Percentiles rank a stretch among this genome's conserved stretches.
Evolutionary conservation across 352 stramenopile genomes (phyloP).

Genomic region (Pythium myriotylum): DNA sequence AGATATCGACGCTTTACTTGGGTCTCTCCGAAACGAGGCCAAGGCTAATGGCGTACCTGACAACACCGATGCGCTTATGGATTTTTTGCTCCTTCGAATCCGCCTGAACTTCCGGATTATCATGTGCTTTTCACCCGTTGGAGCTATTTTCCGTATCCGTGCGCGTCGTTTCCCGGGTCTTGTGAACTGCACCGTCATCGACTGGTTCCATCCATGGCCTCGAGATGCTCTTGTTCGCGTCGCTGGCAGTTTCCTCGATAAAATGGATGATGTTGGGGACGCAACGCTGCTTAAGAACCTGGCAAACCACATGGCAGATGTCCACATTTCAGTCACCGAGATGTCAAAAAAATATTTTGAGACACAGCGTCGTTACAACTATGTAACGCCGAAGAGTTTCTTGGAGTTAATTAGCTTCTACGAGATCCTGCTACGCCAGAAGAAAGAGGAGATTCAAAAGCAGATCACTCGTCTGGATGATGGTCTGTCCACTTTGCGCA

Average conservation of each 20-base stretch:
- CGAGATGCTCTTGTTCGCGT: constrained; percentile 96
- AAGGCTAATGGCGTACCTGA: constrained; percentile 95
- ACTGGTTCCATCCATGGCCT: constrained; percentile 98
- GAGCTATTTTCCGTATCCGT: constrained; percentile 95
- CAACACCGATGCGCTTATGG: constrained; percentile 92
- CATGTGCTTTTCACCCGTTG: constrained; percentile 97
- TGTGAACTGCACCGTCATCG: constrained; percentile 97
- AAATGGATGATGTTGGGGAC: constrained; percentile 92
- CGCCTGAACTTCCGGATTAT: constrained; percentile 96
- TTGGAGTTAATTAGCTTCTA: constrained; percentile 98
- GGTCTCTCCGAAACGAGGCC: constrained; percentile 91
- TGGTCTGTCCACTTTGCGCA: constrained; percentile 94
- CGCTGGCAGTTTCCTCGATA: constrained; percentile 94
- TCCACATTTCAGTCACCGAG: constrained; percentile 96
- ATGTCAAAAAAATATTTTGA: constrained; percentile 96
- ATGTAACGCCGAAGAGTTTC: constrained; percentile 98
- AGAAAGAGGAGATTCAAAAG: constrained; percentile 94
- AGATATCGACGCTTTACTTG: constrained; percentile 94
- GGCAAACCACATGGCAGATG: constrained; percentile 97
- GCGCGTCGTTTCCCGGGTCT: constrained; percentile 96
- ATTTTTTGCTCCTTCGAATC: constrained; percentile 96
- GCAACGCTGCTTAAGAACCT: constrained; percentile 87
- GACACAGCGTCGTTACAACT: constrained; percentile 96
- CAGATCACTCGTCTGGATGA: constrained; percentile 97
- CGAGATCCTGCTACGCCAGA: constrained; percentile 95